Evolutionary conservation across 768 basidiomycete genomes (phyloP), one percentile per base, ranked within the genome.

Genomic region (Boletus rex-veris): DNA sequence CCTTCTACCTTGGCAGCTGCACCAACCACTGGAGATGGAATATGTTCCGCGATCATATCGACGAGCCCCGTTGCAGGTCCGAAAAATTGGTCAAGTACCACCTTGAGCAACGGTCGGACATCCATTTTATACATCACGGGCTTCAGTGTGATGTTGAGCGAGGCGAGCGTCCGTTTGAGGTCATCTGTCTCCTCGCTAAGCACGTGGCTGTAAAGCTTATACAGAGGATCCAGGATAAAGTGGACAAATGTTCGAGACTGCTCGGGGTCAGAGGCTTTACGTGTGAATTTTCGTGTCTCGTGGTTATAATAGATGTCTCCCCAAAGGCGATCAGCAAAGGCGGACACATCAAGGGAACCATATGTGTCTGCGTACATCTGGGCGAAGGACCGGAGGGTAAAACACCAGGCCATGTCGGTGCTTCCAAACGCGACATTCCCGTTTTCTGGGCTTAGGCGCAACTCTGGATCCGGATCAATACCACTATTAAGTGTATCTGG

Each of bases 41-140:
- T 83, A 68, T 94, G 83, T 56, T 93, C 85, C 14, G 84, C 84
- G 57, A 98, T 85, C 78, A 99, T 84, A 68, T 99, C 97, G 28
- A 98, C 84, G 59, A 99, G 76, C 2, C 97, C 97, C 1, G 84
- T 87, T 3, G 92, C 77, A 26, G 85, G 83, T 7, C 97, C 95
- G 64, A 99, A 99, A 78, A 99, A 99, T 68, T 98, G 95, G 65
- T 90, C 88, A 55, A 97, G 74, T 12, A 98, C 87, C 37, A 88
- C 92, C 73, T 98, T 97, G 60, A 99, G 75, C 47, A 99, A 75
- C 4, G 97, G 97, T 51, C 96, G 77, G 6, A 94, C 94, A 67
- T 99, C 97, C 92, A 99, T 98, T 77, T 98, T 98, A 80, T 88
- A 99, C 82, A 92, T 88, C 31, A 93, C 79, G 0, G 94, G 88